phyloP scores from a whole-genome alignment of 371 early-diverging fungal genomes.

The Mortierella sp. region DNA sequence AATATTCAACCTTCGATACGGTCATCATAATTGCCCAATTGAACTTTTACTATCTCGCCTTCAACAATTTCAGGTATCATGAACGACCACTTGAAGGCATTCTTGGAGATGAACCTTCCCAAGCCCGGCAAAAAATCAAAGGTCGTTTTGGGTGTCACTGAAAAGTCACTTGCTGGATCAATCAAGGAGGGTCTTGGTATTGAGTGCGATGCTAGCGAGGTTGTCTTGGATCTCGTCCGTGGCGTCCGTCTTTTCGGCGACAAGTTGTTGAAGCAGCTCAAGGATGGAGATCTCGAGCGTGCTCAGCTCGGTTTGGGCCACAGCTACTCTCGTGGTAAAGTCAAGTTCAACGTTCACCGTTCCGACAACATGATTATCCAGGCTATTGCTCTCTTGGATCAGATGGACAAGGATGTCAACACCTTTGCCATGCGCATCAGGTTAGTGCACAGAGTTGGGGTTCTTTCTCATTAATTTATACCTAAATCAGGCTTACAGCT shows the following conservation, averaged over 20 bases:
- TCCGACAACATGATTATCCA: slow-evolving; percentile 97
- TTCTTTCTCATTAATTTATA: slow-evolving; percentile 83
- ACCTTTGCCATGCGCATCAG: slow-evolving; percentile 96
- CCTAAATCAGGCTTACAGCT: too few relatives aligned
- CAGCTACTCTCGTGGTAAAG: slow-evolving; percentile 97
- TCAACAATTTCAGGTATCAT: slow-evolving; percentile 72
- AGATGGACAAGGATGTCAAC: slow-evolving; percentile 97
- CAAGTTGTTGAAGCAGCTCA: slow-evolving; percentile 89
- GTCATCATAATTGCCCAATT: background rate
- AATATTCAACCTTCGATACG: background rate
- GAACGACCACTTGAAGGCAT: slow-evolving; percentile 87
- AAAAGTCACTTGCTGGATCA: slow-evolving; percentile 80
- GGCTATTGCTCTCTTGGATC: slow-evolving; percentile 93
- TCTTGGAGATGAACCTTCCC: slow-evolving; percentile 94
- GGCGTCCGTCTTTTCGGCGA: slow-evolving; percentile 93
- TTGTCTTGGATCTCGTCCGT: slow-evolving; percentile 91
- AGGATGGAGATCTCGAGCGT: slow-evolving; percentile 91
- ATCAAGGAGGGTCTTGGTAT: slow-evolving; percentile 71
- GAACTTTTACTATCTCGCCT: background rate
- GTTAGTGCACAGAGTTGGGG: slow-evolving; percentile 10
- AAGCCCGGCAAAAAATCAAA: slow-evolving; percentile 81
- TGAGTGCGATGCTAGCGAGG: slow-evolving; percentile 84
- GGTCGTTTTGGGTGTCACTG: slow-evolving; percentile 91
- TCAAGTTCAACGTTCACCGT: slow-evolving; percentile 98
- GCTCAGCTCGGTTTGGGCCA: slow-evolving; percentile 98